Evolutionary conservation across 1,284 basidiomycete genomes (phyloP), one percentile per base, ranked within the genome.

Genomic region (Bjerkandera adusta): DNA sequence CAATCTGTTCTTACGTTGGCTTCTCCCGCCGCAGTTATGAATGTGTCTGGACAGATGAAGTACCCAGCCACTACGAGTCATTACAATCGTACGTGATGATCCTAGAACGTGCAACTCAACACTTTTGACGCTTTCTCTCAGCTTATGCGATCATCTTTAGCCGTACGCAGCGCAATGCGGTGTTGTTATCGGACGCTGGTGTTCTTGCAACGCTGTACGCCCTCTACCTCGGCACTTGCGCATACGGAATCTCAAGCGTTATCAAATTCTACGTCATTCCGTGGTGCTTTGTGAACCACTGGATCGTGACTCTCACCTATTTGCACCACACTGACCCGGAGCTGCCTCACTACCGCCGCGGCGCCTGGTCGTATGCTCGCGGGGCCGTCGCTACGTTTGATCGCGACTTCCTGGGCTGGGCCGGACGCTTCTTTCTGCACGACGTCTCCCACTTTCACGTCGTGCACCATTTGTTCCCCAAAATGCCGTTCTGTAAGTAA

Each of bases 11-110:
- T 25, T 8, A 13, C 21, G 10, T 20, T 26, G 26, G 25, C 45
- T 8, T 39, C 11, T 36, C 54, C 8, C 36, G 1, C 32, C 11
- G 6, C 43, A 76, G 75, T 83, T 10, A 76, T 70, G 64, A 83
- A 83, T 58, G 78, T 81, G 5, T 83, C 81, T 11, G 80, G 81
- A 1, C 79, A 82, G 56, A 79, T 77, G 64, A 63, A 77, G 68
- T 77, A 93, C 76, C 84, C 83, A 39, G 72, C 70, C 63, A 77
- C 72, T 69, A 81, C 78, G 12, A 81, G 80, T 53, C 79, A 81
- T 53, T 81, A 81, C 49, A 65, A 76, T 62, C 77, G 76, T 79
- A 50, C 57, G 73, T 68, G 13, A 13, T 33, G 26, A 18, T 11
- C 30, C 36, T 27, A 22, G 16, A 13, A 20, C 38, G 5, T 24